Conservation (phyloP, 257 asterid genomes). For the Solanum sejunctum region DNA sequence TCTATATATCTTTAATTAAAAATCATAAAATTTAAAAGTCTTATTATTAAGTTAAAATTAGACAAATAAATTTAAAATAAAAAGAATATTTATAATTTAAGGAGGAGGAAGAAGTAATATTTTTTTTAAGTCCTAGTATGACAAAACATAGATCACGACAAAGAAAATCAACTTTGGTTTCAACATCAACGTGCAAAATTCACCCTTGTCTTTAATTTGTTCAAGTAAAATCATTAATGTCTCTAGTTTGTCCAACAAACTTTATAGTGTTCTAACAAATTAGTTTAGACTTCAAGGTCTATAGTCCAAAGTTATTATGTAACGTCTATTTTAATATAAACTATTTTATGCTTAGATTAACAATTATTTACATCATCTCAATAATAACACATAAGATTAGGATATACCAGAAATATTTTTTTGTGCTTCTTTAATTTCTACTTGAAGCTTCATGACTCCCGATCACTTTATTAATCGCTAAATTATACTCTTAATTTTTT, state of each 20-base stretch:
- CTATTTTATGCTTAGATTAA: neutral
- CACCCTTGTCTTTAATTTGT: neutral
- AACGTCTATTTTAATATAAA: neutral
- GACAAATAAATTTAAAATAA: too few relatives aligned
- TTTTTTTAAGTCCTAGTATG: neutral
- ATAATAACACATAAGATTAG: too few relatives aligned
- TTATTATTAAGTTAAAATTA: neutral
- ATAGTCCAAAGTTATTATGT: neutral
- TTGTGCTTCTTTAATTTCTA: too few relatives aligned
- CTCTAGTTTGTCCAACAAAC: neutral
- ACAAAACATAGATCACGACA: neutral
- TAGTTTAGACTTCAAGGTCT: neutral
- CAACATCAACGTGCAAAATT: neutral
- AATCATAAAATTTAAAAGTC: too few relatives aligned
- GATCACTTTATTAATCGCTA: too few relatives aligned
- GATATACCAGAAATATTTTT: too few relatives aligned
- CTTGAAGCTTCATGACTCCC: too few relatives aligned
- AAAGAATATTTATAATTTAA: neutral
- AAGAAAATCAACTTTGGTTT: neutral
- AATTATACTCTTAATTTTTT: too few relatives aligned
- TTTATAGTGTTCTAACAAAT: neutral
- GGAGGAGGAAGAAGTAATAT: neutral
- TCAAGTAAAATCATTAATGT: neutral
- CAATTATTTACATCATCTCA: accelerated
- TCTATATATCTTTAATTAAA: accelerated